Conservation (phyloP, 768 basidiomycete species). For the Calocera viscosa region DNA sequence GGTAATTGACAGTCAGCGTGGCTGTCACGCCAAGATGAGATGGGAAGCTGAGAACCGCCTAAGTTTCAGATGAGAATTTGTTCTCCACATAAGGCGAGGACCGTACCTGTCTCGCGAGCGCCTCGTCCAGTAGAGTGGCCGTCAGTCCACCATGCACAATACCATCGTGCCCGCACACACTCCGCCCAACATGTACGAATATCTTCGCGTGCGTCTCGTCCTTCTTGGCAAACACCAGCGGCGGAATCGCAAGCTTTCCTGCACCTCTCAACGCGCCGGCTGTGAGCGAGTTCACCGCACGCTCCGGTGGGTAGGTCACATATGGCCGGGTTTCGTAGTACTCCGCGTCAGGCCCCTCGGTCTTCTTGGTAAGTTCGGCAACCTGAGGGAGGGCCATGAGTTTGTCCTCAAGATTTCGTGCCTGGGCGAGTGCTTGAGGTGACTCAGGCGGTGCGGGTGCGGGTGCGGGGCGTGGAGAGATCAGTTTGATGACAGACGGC, state of each 20-base stretch:
- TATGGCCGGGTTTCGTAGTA: constrained; percentile 66
- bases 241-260: constrained; percentile 67
- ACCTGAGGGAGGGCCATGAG: constrained; percentile 58
- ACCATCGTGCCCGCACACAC: constrained; percentile 80
- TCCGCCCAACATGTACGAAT: constrained; percentile 71
- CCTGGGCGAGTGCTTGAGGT: constrained; percentile 45
- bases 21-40: constrained; percentile 90
- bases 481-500: constrained; percentile 47
- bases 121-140: constrained; percentile 83
- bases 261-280: constrained; percentile 79
- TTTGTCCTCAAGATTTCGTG: constrained; percentile 47
- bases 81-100: background rate
- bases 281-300: constrained; percentile 70
- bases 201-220: constrained; percentile 65
- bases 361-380: constrained; percentile 35
- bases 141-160: constrained; percentile 89
- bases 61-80: background rate
- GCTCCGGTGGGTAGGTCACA: constrained; percentile 50
- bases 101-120: constrained; percentile 59
- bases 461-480: constrained; percentile 68
- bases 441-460: constrained; percentile 51
- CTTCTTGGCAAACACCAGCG: constrained; percentile 56
- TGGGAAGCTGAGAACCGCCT: constrained; percentile 80
- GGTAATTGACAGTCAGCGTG: constrained; percentile 65
- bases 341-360: constrained; percentile 15